phyloP scores from a whole-genome alignment of 148 eudicot genomes.

The Spergularia marina region DNA sequence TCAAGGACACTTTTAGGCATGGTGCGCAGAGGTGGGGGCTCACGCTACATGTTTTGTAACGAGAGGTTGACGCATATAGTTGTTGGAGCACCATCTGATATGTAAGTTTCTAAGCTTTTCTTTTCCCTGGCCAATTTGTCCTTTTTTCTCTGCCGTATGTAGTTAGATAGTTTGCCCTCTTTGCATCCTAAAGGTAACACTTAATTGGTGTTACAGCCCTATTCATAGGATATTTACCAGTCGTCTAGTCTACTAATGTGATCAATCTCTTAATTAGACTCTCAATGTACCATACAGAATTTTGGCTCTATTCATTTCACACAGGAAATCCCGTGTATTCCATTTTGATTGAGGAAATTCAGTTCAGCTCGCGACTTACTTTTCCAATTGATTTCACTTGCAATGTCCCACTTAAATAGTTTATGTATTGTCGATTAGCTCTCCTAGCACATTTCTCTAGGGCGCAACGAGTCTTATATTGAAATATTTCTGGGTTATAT shows the following conservation, averaged over 20 bases:
- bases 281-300: neutral
- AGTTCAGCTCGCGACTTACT: neutral
- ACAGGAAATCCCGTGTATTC: neutral
- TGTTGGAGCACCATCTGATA: constrained; percentile 85
- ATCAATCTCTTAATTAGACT: neutral
- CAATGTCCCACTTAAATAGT: neutral
- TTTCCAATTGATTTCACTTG: neutral
- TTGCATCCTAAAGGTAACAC: neutral
- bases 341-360: neutral
- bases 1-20: constrained; percentile 72
- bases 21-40: constrained; percentile 94
- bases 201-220: neutral
- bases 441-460: neutral
- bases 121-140: neutral
- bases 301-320: neutral
- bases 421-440: neutral
- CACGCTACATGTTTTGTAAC: constrained; percentile 75
- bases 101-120: constrained; percentile 41
- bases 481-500: neutral
- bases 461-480: too few relatives aligned
- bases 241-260: neutral
- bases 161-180: neutral
- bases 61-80: constrained; percentile 87
- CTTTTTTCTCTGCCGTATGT: neutral
- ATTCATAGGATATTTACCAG: neutral